Evolutionary conservation across 495 filamentous ascomycete genomes (phyloP).

Genomic region (Hamigera avellanea): DNA sequence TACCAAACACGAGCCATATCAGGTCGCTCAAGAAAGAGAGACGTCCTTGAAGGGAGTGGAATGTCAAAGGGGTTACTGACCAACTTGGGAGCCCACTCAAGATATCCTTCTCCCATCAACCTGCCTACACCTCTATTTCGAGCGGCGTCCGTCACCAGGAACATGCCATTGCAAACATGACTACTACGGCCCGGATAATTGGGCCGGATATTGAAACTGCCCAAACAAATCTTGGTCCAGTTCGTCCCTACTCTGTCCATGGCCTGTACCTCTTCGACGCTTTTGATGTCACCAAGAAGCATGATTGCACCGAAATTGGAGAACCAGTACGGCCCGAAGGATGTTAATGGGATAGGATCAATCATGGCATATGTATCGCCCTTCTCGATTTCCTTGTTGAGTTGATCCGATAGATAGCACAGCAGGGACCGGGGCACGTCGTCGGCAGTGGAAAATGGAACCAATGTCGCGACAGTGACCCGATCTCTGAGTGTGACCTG

Average conservation of each 20-base stretch:
- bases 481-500: conserved; percentile 85
- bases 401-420: conserved; percentile 69
- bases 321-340: conserved; percentile 89
- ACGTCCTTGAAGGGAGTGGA: not conserved
- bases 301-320: conserved; percentile 90
- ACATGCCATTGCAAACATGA: conserved; percentile 93
- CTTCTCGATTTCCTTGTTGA: conserved; percentile 90
- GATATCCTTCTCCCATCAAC: conserved; percentile 85
- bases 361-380: conserved; percentile 96
- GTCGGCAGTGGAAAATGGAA: conserved; percentile 68
- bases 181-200: conserved; percentile 95
- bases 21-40: too few relatives aligned
- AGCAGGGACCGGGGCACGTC: conserved; percentile 68
- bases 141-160: conserved; percentile 81
- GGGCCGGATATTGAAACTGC: conserved; percentile 93
- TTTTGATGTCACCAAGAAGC: conserved; percentile 72
- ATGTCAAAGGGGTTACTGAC: conserved; percentile 27
- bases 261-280: conserved; percentile 42
- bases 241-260: conserved; percentile 50
- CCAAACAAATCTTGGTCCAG: conserved; percentile 78
- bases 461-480: conserved; percentile 78
- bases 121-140: conserved; percentile 85
- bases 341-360: conserved; percentile 58
- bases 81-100: conserved; percentile 89
- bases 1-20: not conserved